Base-by-base conservation (phyloP, 2,329 filamentous ascomycete genomes). In the Colletotrichum sp. region DNA sequence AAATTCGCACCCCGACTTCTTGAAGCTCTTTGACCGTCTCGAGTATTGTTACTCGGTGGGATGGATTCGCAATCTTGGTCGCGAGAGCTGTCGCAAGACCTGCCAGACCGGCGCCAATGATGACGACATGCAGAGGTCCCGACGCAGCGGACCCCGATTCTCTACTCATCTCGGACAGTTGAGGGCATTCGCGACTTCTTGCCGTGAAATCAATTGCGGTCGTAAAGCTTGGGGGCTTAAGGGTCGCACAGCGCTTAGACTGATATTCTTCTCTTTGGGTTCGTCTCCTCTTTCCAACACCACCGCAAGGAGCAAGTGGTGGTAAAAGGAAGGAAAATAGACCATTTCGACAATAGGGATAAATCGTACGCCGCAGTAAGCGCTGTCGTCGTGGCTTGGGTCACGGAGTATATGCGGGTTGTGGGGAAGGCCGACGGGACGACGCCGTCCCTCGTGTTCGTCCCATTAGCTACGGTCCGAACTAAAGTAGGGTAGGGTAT, bases 1-100 rank as follows among this genome's bases (percentile, higher is more conserved):
- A 10, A 16, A 10, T 21, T 55, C 77, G 57, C 73, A 77, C 77
- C 44, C 77, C 77, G 21, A 78, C 75, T 70, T 78, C 77, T 59
- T 78, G 77, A 18, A 78, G 77, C 28, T 79, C 77, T 72, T 77
- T 78, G 28, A 75, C 76, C 16, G 76, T 66, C 30, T 78, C 66
- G 71, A 80, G 72, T 49, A 79, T 76, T 26, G 75, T 79, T 10
- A 80, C 72, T 13, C 72, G 49, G 66, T 76, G 75, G 21, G 75
- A 75, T 21, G 75, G 72, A 30, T 75, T 76, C 10, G 71, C 71
- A 21, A 76, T 62, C 55, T 71, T 76, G 49, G 72, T 76, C 16
- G 75, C 52, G 49, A 76, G 65, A 44, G 71, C 75, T 15, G 75
- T 64, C 26, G 75, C 66, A 18, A 76, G 52, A 26, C 75, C 75